A percentile compares a stretch with the other conserved stretches of the same genome.
Conservation (phyloP, 2,329 filamentous ascomycete genomes). For the Neoscytalidium dimidiatum region DNA sequence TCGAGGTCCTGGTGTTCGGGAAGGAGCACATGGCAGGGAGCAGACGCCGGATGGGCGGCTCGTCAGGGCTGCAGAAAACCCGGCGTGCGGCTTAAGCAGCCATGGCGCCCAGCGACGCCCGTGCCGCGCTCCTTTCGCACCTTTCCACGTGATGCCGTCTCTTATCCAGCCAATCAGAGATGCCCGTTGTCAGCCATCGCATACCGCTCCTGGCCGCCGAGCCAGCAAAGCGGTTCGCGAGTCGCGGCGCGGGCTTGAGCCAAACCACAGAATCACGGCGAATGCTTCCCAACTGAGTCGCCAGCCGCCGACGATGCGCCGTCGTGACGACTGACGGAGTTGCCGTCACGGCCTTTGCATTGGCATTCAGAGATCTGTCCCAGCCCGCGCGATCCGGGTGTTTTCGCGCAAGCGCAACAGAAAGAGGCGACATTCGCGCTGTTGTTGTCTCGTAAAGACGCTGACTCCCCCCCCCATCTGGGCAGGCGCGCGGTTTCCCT, state of each 20-base stretch:
- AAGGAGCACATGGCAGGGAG: not conserved
- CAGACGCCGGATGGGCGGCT: not conserved
- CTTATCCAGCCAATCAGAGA: not conserved
- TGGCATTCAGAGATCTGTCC: not conserved
- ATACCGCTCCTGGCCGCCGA: slow-evolving; percentile 11
- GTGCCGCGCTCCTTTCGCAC: not conserved
- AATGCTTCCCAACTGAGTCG: not conserved
- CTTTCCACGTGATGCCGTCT: not conserved
- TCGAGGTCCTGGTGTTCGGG: not conserved
- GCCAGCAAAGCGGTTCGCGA: not conserved
- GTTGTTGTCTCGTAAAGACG: not conserved
- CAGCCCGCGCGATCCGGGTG: not conserved
- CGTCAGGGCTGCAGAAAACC: not conserved
- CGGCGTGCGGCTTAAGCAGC: slow-evolving; percentile 6
- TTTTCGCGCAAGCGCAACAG: not conserved
- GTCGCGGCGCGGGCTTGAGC: not conserved
- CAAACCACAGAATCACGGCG: not conserved
- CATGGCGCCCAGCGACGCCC: not conserved
- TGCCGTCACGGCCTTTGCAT: not conserved
- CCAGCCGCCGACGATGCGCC: not conserved
- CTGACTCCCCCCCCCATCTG: not conserved
- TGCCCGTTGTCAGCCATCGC: not conserved
- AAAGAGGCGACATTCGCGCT: not conserved
- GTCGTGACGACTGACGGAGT: not conserved
- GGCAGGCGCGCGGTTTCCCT: not conserved